Conservation (phyloP, 192 early-diverging fungal species). For the Chytriomyces sp. region DNA sequence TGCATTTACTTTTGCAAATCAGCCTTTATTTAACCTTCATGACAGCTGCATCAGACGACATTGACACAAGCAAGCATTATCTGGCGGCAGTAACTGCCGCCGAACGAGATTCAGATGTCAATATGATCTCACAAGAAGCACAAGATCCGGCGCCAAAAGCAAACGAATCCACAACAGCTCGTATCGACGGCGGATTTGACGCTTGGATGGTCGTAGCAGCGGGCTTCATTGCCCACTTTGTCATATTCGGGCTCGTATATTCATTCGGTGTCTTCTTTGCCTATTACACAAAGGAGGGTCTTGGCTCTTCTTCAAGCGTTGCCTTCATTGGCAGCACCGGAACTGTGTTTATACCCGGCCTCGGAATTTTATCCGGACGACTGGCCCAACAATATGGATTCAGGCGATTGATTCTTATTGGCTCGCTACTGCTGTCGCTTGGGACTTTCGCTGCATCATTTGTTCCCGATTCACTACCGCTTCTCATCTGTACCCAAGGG, state of each 20-base stretch:
- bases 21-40: too few relatives aligned
- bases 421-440: slow-evolving; percentile 50
- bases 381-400: slow-evolving; percentile 56
- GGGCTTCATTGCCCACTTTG: slow-evolving; percentile 50
- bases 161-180: background rate
- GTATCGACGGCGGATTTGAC: slow-evolving; percentile 46
- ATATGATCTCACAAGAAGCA: too few relatives aligned
- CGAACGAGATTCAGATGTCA: too few relatives aligned
- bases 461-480: slow-evolving; percentile 19
- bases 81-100: too few relatives aligned
- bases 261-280: slow-evolving; percentile 7
- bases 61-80: too few relatives aligned
- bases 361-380: slow-evolving; percentile 40
- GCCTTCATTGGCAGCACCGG: slow-evolving; percentile 40
- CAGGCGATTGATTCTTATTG: slow-evolving; percentile 49
- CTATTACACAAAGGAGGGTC: slow-evolving; percentile 26
- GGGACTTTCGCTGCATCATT: slow-evolving; percentile 17
- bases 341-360: slow-evolving; percentile 42
- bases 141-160: too few relatives aligned
- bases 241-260: slow-evolving; percentile 36
- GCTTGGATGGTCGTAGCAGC: slow-evolving; percentile 51
- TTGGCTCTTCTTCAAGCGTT: slow-evolving; percentile 26
- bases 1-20: too few relatives aligned
- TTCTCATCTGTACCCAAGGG: slow-evolving; percentile 72
- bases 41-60: too few relatives aligned